These are phyloP conservation scores for Malus fusca DNA, from an alignment of 306 rosid genomes.

Conservation along the genomic window DNA sequence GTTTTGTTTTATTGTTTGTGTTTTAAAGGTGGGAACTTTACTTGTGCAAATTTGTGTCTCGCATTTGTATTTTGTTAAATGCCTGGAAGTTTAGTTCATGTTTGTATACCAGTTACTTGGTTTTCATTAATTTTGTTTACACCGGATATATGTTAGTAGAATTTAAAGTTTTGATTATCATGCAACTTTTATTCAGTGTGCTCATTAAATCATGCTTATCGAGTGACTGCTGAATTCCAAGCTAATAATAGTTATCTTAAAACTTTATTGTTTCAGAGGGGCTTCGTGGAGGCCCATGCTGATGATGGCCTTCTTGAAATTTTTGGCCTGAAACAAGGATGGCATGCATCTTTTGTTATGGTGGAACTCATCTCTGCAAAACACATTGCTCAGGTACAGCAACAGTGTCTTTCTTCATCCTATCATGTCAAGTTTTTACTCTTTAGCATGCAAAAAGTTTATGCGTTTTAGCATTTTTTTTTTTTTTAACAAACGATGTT, in stretches of 20 bases:
- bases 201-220: neutral
- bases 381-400: slow-evolving; percentile 88
- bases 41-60: neutral
- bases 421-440: neutral
- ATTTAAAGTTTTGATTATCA: neutral
- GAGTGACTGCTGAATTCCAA: neutral
- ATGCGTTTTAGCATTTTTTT: neutral
- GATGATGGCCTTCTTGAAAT: slow-evolving; percentile 93
- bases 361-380: slow-evolving; percentile 87
- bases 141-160: neutral
- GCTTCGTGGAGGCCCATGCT: slow-evolving; percentile 88
- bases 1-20: neutral
- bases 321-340: slow-evolving; percentile 95
- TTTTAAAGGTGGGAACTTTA: neutral
- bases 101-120: neutral
- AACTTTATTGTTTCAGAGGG: slow-evolving; percentile 45
- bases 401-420: neutral
- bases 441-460: neutral
- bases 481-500: no score
- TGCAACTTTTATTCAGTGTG: neutral
- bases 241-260: neutral
- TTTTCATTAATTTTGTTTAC: neutral
- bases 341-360: slow-evolving; percentile 99
- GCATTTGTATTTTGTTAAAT: neutral
- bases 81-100: neutral